Percentiles rank a stretch among this genome's conserved stretches.
Conservation (phyloP, 768 basidiomycete species). For the Russula sp. region DNA sequence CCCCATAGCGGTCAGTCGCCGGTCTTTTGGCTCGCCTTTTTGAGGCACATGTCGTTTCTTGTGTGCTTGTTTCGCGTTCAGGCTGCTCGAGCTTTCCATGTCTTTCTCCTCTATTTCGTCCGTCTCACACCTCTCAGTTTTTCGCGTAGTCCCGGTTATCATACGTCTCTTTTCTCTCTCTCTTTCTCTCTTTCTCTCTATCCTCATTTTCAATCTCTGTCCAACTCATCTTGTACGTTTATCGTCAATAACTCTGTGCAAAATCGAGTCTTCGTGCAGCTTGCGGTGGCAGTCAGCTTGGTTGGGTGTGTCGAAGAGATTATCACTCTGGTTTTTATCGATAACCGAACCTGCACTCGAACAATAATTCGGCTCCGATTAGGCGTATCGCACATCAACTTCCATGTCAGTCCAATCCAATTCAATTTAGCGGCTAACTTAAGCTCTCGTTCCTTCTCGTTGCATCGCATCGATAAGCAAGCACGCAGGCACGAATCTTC, state of each 20-base stretch:
- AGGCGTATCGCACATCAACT: no score
- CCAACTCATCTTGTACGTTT: conserved; percentile 28
- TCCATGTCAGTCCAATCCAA: no score
- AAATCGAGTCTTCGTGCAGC: conserved; percentile 16
- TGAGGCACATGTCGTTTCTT: not conserved
- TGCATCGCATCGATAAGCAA: no score
- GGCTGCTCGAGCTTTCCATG: conserved; percentile 10
- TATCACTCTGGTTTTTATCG: no score
- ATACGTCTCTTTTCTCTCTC: conserved; percentile 1
- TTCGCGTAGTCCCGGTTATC: conserved; percentile 17
- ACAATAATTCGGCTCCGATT: no score
- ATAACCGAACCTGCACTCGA: no score
- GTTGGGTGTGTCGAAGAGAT: no score
- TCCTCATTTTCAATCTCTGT: conserved; percentile 24
- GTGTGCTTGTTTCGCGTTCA: conserved; percentile 14
- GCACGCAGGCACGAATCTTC: no score
- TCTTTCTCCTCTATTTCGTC: conserved; percentile 21
- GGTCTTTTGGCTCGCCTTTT: not conserved
- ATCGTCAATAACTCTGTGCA: conserved; percentile 23
- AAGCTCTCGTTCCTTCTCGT: no score
- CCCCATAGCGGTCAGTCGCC: not conserved
- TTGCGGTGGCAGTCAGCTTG: conserved; percentile 14
- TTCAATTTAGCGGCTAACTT: no score
- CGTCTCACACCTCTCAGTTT: conserved; percentile 20
- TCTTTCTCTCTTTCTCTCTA: not conserved